Evolutionary conservation across 805 yeast species (phyloP), one percentile per base, ranked within the genome.

Genomic region (Saitoella complicata): DNA sequence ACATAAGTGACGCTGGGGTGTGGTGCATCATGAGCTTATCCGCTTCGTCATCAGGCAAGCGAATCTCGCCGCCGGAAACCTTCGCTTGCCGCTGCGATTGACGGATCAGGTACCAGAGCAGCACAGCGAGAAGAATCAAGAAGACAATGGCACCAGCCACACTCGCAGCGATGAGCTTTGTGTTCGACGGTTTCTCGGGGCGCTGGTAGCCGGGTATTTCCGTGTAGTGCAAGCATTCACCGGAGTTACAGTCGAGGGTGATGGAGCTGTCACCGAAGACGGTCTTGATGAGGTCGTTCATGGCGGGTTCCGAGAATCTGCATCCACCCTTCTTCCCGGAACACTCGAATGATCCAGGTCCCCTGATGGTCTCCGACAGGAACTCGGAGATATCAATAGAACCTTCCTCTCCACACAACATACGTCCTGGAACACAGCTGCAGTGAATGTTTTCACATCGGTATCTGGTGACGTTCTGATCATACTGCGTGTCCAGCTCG

Each of bases 191-290:
- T 49, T 60, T 68, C 45, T 66, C 69, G 0, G 97, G 96, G 1
- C 71, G 55, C 13, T 73, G 72, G 59, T 83, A 87, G 5, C 95
- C 97, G 0, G 98, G 98, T 11, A 91, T 75, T 59, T 91, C 93
- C 57, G 91, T 80, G 55, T 78, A 77, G 59, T 91, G 97, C 21
- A 91, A 53, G 68, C 98, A 91, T 59, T 91, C 98, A 41, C 95
- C 88, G 1, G 94, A 76, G 6, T 66, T 63, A 63, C 98, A 91
- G 39, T 72, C 69, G 45, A 91, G 66, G 1, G 87, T 79, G 56
- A 91, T 91, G 52, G 76, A 72, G 1, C 88, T 83, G 58, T 91
- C 98, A n/a, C 98, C 98, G 64, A 91, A 91, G 2, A 91, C 94
- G 6, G 84, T 76, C 47, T 76, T 69, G 46, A 91, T 91, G 55